phyloP scores from a whole-genome alignment of 83 land plant species.

The Larix sibirica region DNA sequence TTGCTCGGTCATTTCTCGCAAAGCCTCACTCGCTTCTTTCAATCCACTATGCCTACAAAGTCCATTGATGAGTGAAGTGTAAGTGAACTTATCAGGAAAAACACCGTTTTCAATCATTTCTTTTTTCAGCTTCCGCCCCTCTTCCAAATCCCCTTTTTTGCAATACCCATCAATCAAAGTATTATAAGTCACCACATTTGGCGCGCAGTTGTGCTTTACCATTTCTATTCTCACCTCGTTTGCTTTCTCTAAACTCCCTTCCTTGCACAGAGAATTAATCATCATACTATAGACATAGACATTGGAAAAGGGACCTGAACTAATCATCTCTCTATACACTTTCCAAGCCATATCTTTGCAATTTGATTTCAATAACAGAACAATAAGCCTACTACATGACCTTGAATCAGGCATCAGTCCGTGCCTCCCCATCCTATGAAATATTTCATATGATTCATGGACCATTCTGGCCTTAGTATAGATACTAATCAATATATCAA shows the following conservation, averaged over 20 bases:
- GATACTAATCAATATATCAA: too few relatives aligned
- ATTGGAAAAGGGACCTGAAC: slow-evolving; percentile 17
- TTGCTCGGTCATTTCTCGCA: slow-evolving; percentile 39
- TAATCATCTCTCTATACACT: neutral
- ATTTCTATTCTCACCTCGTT: slow-evolving; percentile 35
- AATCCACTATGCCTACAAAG: slow-evolving; percentile 39
- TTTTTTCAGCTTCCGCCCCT: slow-evolving; percentile 31
- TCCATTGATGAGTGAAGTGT: slow-evolving; percentile 61
- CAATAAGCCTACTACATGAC: slow-evolving; percentile 46
- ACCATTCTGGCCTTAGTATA: slow-evolving; percentile 18
- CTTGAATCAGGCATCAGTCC: slow-evolving; percentile 41
- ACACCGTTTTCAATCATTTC: slow-evolving; percentile 26
- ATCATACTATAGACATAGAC: slow-evolving; percentile 48
- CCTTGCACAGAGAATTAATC: slow-evolving; percentile 59
- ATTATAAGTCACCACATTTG: slow-evolving; percentile 46
- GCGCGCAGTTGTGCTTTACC: slow-evolving; percentile 34
- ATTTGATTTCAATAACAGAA: slow-evolving; percentile 41
- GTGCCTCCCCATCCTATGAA: slow-evolving; percentile 40
- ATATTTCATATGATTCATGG: slow-evolving; percentile 38
- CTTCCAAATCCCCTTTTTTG: slow-evolving; percentile 36
- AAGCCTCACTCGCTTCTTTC: slow-evolving; percentile 40
- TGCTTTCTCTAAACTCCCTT: slow-evolving; percentile 47
- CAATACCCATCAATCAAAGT: slow-evolving; percentile 60
- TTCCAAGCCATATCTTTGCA: slow-evolving; percentile 28
- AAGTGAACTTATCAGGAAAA: slow-evolving; percentile 38